Conservation (phyloP, 2,329 filamentous ascomycete genomes). For the Lasiodiplodia citricola region DNA sequence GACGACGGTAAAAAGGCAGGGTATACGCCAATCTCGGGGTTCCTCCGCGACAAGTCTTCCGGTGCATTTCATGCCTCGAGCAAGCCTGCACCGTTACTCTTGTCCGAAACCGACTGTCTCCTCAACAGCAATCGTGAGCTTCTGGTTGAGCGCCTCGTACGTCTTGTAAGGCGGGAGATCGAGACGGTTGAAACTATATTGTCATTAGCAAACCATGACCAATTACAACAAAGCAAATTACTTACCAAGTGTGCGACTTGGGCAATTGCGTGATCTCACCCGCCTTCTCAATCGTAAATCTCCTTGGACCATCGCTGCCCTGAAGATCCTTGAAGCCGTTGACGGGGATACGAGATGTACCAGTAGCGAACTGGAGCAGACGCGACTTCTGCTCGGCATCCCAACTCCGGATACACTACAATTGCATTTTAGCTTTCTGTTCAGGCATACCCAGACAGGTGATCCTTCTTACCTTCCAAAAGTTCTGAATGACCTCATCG, state of each 20-base stretch:
- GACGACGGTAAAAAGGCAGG: constrained; percentile 3
- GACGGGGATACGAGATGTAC: constrained; percentile 96
- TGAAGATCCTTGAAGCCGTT: constrained; percentile 99
- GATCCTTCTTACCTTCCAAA: constrained; percentile 78
- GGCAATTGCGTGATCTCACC: constrained; percentile 89
- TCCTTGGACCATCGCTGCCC: constrained; percentile 90
- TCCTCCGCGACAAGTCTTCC: constrained; percentile 2
- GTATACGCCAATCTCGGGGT: constrained; percentile 10
- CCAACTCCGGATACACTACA: constrained; percentile 83
- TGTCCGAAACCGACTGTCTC: constrained; percentile 99
- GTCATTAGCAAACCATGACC: constrained; percentile 25
- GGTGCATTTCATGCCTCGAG: neutral
- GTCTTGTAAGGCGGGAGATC: constrained; percentile 94
- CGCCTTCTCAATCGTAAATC: constrained; percentile 98
- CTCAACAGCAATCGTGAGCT: constrained; percentile 95
- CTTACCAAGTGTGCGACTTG: constrained; percentile 97
- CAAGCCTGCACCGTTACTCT: constrained; percentile 65
- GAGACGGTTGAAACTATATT: constrained; percentile 86
- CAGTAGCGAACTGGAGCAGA: constrained; percentile 94
- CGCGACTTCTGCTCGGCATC: constrained; percentile 98
- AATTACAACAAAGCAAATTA: constrained; percentile 33
- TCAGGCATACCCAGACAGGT: neutral
- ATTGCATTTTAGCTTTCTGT: neutral
- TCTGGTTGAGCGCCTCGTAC: constrained; percentile 81
- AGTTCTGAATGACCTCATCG: constrained; percentile 96